Percentiles rank a stretch among this genome's conserved stretches.
Evolutionary conservation across 768 basidiomycete species (phyloP).

Genomic region (Boletus barrowsii): DNA sequence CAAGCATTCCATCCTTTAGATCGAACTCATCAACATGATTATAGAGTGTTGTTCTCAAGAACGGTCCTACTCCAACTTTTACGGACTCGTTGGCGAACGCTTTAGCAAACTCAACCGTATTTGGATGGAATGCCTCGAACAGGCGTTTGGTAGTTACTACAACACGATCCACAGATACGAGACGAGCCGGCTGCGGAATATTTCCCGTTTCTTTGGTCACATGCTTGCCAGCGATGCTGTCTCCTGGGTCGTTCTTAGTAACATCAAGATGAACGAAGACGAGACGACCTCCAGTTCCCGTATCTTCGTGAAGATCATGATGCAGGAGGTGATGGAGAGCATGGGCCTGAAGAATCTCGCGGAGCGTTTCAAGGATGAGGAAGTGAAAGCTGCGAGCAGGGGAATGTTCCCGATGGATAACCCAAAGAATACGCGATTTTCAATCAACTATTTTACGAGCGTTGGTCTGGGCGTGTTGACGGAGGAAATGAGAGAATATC

Average conservation of each 20-base stretch:
- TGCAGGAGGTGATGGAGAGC: conserved; percentile 91
- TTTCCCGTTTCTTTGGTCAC: conserved; percentile 95
- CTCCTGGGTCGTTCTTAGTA: conserved; percentile 83
- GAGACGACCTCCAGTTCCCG: conserved; percentile 94
- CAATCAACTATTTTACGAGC: conserved; percentile 98
- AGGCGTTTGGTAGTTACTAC: conserved; percentile 87
- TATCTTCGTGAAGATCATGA: conserved; percentile 96
- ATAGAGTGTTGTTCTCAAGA: conserved; percentile 99
- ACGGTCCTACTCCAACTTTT: conserved; percentile 96
- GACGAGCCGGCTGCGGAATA: conserved; percentile 96
- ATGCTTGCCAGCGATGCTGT: conserved; percentile 82
- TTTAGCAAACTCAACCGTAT: conserved; percentile 94
- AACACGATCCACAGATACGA: conserved; percentile 98
- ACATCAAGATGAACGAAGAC: conserved; percentile 93
- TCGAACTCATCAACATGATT: conserved; percentile 96
- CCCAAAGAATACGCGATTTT: conserved; percentile 93
- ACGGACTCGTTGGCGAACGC: conserved; percentile 92
- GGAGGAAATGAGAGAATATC: conserved; percentile 94
- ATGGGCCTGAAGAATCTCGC: conserved; percentile 87
- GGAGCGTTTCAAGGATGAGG: conserved; percentile 87
- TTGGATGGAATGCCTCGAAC: conserved; percentile 89
- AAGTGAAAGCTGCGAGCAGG: conserved; percentile 65
- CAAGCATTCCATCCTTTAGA: conserved; percentile 42
- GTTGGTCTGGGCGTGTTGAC: conserved; percentile 88
- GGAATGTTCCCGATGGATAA: conserved; percentile 96